These are phyloP conservation scores for Noccaea caerulescens DNA, from an alignment of 345 rosid genomes.

Conservation along the genomic window DNA sequence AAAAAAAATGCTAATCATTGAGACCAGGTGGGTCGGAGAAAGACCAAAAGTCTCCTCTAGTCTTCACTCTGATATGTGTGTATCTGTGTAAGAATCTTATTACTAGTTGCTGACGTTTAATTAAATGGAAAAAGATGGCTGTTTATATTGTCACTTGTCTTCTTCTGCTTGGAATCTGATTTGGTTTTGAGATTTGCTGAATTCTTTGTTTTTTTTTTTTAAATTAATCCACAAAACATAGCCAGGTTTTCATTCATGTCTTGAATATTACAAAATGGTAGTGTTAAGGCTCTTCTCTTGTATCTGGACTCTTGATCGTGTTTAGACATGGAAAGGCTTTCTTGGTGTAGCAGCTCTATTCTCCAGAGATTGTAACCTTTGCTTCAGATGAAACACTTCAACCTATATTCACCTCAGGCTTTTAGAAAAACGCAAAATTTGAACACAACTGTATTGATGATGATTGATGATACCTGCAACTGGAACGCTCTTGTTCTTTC, in stretches of 20 bases:
- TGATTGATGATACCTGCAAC: conserved; percentile 60
- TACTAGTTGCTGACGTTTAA: not conserved
- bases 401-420: conserved; percentile 53
- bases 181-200: not conserved
- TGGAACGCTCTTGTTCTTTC: conserved; percentile 98
- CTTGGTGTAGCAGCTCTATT: conserved; percentile 77
- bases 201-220: not conserved
- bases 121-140: conserved; percentile 29
- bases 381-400: conserved; percentile 97
- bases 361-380: conserved; percentile 88
- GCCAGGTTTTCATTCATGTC: not conserved
- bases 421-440: conserved; percentile 1
- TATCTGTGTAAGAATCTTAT: conserved; percentile 33
- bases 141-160: conserved; percentile 13
- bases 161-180: conserved; percentile 17
- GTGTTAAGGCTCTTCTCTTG: not conserved
- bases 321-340: conserved; percentile 72
- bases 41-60: conserved; percentile 22
- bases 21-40: conserved; percentile 9
- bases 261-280: conserved; percentile 14
- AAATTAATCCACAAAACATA: conserved; percentile 25
- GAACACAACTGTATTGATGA: not conserved
- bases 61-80: conserved; percentile 23
- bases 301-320: conserved; percentile 3
- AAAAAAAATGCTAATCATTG: conserved; percentile 21